Base-by-base conservation (phyloP, 1,284 basidiomycete species). In the Ceratobasidium papillatum region DNA sequence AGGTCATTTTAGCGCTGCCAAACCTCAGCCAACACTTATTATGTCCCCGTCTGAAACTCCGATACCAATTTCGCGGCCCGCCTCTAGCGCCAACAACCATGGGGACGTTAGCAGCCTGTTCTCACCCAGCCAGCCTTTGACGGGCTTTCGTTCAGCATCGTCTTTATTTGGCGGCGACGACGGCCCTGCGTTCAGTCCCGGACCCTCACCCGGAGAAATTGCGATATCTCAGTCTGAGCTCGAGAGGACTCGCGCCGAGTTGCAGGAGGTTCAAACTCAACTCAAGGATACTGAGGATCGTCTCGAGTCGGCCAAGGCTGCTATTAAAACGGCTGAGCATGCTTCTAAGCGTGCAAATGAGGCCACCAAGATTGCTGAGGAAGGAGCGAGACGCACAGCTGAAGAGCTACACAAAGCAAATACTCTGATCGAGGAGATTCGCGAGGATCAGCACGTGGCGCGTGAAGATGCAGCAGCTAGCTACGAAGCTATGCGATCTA, bases 151-250 rank as follows among this genome's bases (percentile, higher is more conserved):
- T 11, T 71, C 66, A 30, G 66, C 66, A n/a, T 71, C 66, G 3
- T 71, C 66, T n/a, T 43, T 71, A 41, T 71, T 71, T 71, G 66
- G 66, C 25, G 66, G 66, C 22, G 66, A 71, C 66, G 66, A 71
- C 19, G 51, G 54, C n/a, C 66, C 66, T 19, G 25, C 54, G 7
- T 59, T 59, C 30, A 47, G 45, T 34, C 66, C 66, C 17, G 54
- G 45, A 14, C 54, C 66, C 12, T 27, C 66, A 12, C 54, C 54
- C 11, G 66, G 66, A 22, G 66, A 71, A 59, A 71, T 71, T 22
- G 66, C 66, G 5, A 22, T 71, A 22, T 58, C 66, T 8, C 54
- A 59, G 41, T 71, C 66, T 22, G 66, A 71, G n/a, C 66, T 71
- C 22, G 54, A 71, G 27, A 43, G 66, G 19, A 59, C 54, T 9